Conservation (phyloP, 2,329 filamentous ascomycete species). For the Xylaria arbuscula region DNA sequence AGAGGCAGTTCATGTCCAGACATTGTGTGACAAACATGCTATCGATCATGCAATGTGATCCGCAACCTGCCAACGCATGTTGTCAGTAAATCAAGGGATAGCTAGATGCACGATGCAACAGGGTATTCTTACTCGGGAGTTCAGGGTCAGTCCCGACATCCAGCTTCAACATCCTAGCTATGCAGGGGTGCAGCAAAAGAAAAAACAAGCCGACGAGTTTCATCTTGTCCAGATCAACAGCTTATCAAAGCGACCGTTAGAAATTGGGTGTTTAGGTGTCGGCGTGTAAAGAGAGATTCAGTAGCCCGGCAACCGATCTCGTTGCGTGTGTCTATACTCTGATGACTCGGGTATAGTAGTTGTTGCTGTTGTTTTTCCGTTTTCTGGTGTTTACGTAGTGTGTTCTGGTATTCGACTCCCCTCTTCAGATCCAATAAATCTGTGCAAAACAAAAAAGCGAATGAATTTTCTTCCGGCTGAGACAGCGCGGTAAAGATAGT, state of each 20-base stretch:
- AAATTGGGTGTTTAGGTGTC: slow-evolving; percentile 1
- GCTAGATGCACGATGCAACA: not conserved
- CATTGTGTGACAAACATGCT: slow-evolving; percentile 51
- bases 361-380: not conserved
- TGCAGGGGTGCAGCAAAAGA: slow-evolving; percentile 35
- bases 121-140: slow-evolving; percentile 41
- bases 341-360: slow-evolving; percentile 4
- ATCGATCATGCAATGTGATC: slow-evolving; percentile 48
- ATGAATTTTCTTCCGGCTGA: slow-evolving; percentile 38
- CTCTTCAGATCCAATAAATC: slow-evolving; percentile 46
- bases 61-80: slow-evolving; percentile 39
- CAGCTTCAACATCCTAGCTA: slow-evolving; percentile 40
- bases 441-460: slow-evolving; percentile 43
- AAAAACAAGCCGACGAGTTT: slow-evolving; percentile 37
- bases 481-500: slow-evolving; percentile 45
- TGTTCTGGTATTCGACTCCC: slow-evolving; percentile 34
- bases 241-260: not conserved
- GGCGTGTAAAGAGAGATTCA: not conserved
- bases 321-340: not conserved
- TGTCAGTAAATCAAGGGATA: slow-evolving; percentile 30
- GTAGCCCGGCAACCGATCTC: not conserved
- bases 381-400: slow-evolving; percentile 7
- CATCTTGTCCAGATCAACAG: slow-evolving; percentile 33
- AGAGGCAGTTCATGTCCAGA: slow-evolving; percentile 48
- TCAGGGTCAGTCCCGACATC: slow-evolving; percentile 38